Evolutionary conservation across 768 basidiomycete genomes (phyloP), one percentile per base, ranked within the genome.

Genomic region (Rhizopogon roseolus): DNA sequence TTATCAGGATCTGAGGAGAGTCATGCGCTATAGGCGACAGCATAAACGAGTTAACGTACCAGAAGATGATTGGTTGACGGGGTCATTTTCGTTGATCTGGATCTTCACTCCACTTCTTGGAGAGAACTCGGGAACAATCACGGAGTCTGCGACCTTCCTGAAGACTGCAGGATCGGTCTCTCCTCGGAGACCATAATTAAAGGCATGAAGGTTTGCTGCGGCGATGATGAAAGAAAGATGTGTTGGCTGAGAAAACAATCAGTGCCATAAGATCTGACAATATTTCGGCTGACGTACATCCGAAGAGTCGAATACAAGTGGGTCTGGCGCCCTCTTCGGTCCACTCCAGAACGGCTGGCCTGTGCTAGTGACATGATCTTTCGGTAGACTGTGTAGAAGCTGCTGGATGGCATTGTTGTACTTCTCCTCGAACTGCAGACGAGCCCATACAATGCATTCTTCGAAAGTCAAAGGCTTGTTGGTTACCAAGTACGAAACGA

Each of bases 261-360:
- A 60, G 41, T 53, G 32, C 19, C 52, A 53, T 17, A 43, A 39
- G 25, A 28, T 10, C 27, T 29, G 45, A 49, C 5, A 19, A 58
- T 28, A 6, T 16, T n/a, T 0, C 22, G 14, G 32, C 5, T 36
- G 34, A 74, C 90, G 70, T 64, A 98, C 96, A 64, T 98, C 86
- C 59, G 79, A 86, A 9, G 91, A 81, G 71, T 94, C 79, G 72
- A 98, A 99, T 5, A 76, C 76, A 58, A 99, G 75, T 27, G 96
- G 78, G 46, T 98, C 93, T 11, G 97, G 97, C 6, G 95, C 96
- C 56, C 97, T 84, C 77, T 99, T 99, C 2, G 97, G 97, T 17
- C 95, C 93, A 62, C 93, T 95, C 97, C 97, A 99, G 81, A 99
- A 99, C 10, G 94, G 95, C 61, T 93, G 91, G 5, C 97, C 97